Base-by-base conservation (phyloP, 768 basidiomycete genomes). In the Pleurotus citrinopileatus region DNA sequence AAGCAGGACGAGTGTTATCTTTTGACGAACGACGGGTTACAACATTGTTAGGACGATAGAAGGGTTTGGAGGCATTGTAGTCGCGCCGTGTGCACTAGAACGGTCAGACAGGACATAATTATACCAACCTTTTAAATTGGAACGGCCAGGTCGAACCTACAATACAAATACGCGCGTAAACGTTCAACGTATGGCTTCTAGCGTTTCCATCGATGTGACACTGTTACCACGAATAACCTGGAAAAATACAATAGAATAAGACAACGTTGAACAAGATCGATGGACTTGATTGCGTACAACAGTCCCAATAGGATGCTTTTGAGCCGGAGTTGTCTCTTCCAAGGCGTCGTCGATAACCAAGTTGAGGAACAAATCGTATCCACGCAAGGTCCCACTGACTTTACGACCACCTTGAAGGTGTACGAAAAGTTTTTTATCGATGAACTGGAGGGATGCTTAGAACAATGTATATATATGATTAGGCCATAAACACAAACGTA, bases 351-450 rank as follows among this genome's bases (percentile, higher is more conserved):
- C 97, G 69, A 99, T 85, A 60, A 98, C 97, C 34, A 99, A 80
- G 71, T 99, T 99, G 67, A 99, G 76, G 78, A 99, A 99, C 59
- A 99, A 88, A 77, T 99, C 97, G 71, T 97, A 99, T 50, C 97
- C 97, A 58, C 97, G 87, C 47, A 99, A 75, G 12, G 85, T 86
- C 52, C 97, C 97, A 74, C 91, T 94, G 64, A 99, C 91, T 82
- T 92, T 93, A 65, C 96, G 87, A 53, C 94, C 94, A 43, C 91
- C 93, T 67, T 97, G 94, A 5, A 99, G 77, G 73, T 96, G 85
- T 64, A 99, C 78, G 71, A 95, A 95, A 61, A 98, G 75, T 65
- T 89, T 91, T 77, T 98, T 96, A 82, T 99, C 97, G 95, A 99
- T 98, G 68, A 97, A 99, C 91, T 98, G 52, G 38, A 36, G 38